phyloP scores from a whole-genome alignment of 768 basidiomycete species.

The Amanita pallidorosea region DNA sequence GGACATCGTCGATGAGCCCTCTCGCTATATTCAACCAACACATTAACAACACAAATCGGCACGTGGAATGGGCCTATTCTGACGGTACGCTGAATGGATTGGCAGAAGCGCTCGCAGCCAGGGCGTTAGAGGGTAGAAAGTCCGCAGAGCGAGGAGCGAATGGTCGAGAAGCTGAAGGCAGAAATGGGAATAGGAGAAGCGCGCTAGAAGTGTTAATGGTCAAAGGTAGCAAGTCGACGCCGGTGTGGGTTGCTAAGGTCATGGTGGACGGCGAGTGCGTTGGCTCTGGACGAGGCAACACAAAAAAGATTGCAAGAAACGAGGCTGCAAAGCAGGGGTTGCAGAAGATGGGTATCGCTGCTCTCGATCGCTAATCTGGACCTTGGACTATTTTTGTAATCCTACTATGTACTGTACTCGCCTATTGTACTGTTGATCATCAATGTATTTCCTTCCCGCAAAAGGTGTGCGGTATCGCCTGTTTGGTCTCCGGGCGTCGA shows the following conservation, averaged over 20 bases:
- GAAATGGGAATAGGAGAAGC: background rate
- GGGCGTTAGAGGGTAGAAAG: conserved; percentile 1
- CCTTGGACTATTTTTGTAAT: too few species aligned
- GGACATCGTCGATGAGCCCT: conserved; percentile 38
- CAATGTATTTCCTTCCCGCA: too few species aligned
- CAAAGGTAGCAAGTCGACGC: conserved; percentile 53
- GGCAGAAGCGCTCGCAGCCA: background rate
- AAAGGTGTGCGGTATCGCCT: too few species aligned
- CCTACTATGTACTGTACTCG: too few species aligned
- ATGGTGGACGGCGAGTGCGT: conserved; percentile 48
- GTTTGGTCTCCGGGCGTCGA: too few species aligned
- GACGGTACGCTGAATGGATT: conserved; percentile 17
- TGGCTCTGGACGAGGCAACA: conserved; percentile 57
- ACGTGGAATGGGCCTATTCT: conserved; percentile 65
- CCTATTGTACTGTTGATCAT: too few species aligned
- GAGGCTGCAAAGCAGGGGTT: conserved; percentile 75
- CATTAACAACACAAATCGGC: conserved; percentile 43
- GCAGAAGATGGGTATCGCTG: conserved; percentile 37
- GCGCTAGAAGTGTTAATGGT: conserved; percentile 12
- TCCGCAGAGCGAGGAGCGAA: background rate
- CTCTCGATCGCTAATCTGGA: background rate
- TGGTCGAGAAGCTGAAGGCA: background rate
- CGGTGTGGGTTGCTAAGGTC: conserved; percentile 63
- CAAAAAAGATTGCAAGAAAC: conserved; percentile 72
- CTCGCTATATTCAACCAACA: conserved; percentile 76